Conservation (phyloP, 2,329 filamentous ascomycete genomes). For the Tolypocladium ovalisporum region DNA sequence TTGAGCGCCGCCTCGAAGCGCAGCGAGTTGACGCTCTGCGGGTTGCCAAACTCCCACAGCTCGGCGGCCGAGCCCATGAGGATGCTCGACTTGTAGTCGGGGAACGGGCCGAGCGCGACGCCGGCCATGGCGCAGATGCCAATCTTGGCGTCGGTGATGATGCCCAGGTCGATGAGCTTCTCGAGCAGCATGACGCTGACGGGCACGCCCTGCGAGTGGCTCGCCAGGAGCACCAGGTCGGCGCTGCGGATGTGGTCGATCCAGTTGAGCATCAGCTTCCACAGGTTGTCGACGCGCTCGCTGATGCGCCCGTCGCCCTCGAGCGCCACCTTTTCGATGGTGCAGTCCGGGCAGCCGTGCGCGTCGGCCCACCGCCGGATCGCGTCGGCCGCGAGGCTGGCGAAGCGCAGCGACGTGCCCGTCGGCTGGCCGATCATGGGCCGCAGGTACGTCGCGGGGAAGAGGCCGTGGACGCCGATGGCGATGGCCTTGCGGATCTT, state of each 20-base stretch:
- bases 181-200: conserved; percentile 87
- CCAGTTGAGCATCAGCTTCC: conserved; percentile 92
- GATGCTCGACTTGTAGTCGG: conserved; percentile 81
- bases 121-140: conserved; percentile 86
- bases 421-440: conserved; percentile 90
- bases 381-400: conserved; percentile 72
- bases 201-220: conserved; percentile 91
- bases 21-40: conserved; percentile 70
- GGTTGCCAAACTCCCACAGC: conserved; percentile 84
- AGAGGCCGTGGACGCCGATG: conserved; percentile 90
- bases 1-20: conserved; percentile 69
- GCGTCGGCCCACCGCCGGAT: conserved; percentile 73
- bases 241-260: conserved; percentile 80
- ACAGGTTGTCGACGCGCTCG: conserved; percentile 82
- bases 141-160: conserved; percentile 64
- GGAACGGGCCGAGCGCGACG: conserved; percentile 85
- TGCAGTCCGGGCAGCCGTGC: conserved; percentile 61
- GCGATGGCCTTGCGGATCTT: conserved; percentile 78
- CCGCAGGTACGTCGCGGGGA: conserved; percentile 78
- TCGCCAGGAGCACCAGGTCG: conserved; percentile 85
- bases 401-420: conserved; percentile 88
- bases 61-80: conserved; percentile 88
- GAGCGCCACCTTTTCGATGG: conserved; percentile 87
- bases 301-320: conserved; percentile 90
- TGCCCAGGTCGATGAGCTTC: conserved; percentile 83